Evolutionary conservation across 768 basidiomycete genomes (phyloP).

Genomic region (Collybia mongolica): DNA sequence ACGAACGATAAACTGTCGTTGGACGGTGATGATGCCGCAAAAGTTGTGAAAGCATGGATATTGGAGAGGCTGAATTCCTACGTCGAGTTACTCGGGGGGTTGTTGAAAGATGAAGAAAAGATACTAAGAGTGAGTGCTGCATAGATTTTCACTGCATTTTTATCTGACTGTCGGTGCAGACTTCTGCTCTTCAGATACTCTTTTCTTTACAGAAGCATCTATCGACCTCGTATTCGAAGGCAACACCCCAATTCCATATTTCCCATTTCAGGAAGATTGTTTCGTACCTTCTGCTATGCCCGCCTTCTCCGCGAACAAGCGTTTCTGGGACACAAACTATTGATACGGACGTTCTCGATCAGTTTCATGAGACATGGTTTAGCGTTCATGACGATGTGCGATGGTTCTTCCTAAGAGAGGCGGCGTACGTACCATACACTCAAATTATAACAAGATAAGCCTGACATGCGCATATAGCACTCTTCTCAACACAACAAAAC

Average conservation of each 20-base stretch:
- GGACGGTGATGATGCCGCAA: constrained; percentile 52
- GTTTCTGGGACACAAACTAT: constrained; percentile 27
- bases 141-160: neutral
- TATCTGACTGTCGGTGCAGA: constrained; percentile 35
- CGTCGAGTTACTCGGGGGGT: constrained; percentile 61
- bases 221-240: constrained; percentile 59
- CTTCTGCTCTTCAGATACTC: constrained; percentile 69
- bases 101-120: constrained; percentile 79
- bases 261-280: constrained; percentile 68
- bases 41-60: constrained; percentile 76
- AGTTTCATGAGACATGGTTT: constrained; percentile 72
- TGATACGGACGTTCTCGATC: constrained; percentile 57
- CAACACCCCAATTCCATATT: constrained; percentile 63
- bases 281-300: constrained; percentile 59
- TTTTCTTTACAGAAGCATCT: constrained; percentile 77
- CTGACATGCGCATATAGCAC: constrained; percentile 17
- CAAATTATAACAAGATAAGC: neutral
- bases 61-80: constrained; percentile 73
- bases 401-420: constrained; percentile 86
- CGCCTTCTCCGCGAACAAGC: constrained; percentile 33
- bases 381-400: constrained; percentile 80
- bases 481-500: constrained; percentile 26
- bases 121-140: constrained; percentile 59
- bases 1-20: constrained; percentile 48
- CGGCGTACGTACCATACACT: constrained; percentile 48